Evolutionary conservation across 1,284 basidiomycete genomes (phyloP).

Genomic region (Tilletia caries): DNA sequence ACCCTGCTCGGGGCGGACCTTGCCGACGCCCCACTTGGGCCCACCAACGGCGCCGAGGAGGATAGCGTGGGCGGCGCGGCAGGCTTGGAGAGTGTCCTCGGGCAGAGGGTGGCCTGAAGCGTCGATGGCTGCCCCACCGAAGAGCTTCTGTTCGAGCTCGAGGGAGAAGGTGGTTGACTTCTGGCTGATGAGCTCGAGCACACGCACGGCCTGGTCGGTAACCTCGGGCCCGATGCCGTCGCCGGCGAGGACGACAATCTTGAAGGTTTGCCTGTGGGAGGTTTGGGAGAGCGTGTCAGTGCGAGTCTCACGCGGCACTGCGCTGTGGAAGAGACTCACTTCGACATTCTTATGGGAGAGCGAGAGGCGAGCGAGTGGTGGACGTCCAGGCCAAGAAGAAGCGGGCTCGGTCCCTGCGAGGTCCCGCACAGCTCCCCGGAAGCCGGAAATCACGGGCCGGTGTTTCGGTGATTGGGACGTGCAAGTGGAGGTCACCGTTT

Average conservation of each 20-base stretch:
- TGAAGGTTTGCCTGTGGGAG: conserved; percentile 58
- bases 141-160: conserved; percentile 66
- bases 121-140: conserved; percentile 94
- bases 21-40: conserved; percentile 92
- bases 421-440: no score
- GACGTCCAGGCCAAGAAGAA: no score
- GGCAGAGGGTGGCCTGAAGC: conserved; percentile 78
- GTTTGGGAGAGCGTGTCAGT: no score
- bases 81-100: conserved; percentile 68
- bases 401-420: no score
- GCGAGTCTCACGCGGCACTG: neutral
- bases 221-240: conserved; percentile 99
- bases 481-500: no score
- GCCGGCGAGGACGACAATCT: conserved; percentile 82
- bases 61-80: conserved; percentile 50
- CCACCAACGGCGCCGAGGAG: conserved; percentile 78
- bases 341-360: neutral
- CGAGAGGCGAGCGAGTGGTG: no score
- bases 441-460: no score
- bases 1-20: conserved; percentile 92
- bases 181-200: conserved; percentile 72
- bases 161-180: conserved; percentile 66
- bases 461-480: no score
- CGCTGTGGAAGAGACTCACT: neutral
- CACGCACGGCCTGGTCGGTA: conserved; percentile 78